Conservation (phyloP, 2,329 filamentous ascomycete genomes). For the Hymenoscyphus scutula region DNA sequence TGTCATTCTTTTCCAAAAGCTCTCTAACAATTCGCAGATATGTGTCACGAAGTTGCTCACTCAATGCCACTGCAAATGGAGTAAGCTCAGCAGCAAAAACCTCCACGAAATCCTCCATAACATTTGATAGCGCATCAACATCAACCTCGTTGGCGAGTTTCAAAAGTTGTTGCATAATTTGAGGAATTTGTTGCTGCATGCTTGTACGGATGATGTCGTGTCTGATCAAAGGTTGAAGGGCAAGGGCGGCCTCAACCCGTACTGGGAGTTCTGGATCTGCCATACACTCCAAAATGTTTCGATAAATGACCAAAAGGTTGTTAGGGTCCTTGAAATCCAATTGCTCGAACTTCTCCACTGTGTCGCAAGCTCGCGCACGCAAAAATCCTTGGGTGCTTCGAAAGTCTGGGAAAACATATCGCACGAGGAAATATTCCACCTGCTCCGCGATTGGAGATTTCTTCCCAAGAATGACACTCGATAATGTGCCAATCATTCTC, state of each 20-base stretch:
- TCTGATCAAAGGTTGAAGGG: slow-evolving; percentile 90
- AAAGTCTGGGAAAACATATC: slow-evolving; percentile 98
- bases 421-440: slow-evolving; percentile 97
- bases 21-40: slow-evolving; percentile 93
- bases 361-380: slow-evolving; percentile 91
- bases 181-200: slow-evolving; percentile 97
- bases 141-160: slow-evolving; percentile 98
- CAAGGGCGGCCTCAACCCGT: slow-evolving; percentile 87
- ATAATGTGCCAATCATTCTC: slow-evolving; percentile 93
- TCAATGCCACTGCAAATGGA: slow-evolving; percentile 92
- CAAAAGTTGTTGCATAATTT: slow-evolving; percentile 98
- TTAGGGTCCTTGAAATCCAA: slow-evolving; percentile 95
- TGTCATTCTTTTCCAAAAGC: slow-evolving; percentile 82
- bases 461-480: slow-evolving; percentile 92
- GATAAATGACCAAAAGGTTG: slow-evolving; percentile 94
- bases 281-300: slow-evolving; percentile 96
- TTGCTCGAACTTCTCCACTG: slow-evolving; percentile 95
- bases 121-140: slow-evolving; percentile 93
- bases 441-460: slow-evolving; percentile 98
- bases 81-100: slow-evolving; percentile 97
- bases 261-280: slow-evolving; percentile 91
- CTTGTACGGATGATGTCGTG: slow-evolving; percentile 91
- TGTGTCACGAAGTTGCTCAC: slow-evolving; percentile 92
- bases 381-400: slow-evolving; percentile 88
- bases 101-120: slow-evolving; percentile 99